Base-by-base conservation (phyloP, 164 flowering plant genomes). In the Platanus orientalis region DNA sequence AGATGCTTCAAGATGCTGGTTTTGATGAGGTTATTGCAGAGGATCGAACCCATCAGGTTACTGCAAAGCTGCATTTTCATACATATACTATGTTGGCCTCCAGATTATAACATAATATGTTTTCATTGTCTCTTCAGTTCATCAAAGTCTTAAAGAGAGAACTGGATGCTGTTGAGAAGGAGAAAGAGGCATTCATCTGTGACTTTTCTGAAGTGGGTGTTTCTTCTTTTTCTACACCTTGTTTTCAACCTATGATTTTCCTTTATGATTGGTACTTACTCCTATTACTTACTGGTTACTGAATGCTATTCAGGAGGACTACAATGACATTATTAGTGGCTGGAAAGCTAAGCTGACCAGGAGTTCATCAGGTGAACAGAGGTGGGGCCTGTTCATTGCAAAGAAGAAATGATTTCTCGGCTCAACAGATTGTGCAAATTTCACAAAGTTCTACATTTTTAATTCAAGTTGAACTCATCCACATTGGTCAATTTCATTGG, bases 1-100 rank as follows among this genome's bases (percentile, higher is more conserved):
- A 95, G 99, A 95, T 95, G 97, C 99, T 95, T 13, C 73, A 67
- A 61, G 94, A 95, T 78, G 99, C 99, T 74, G 99, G 99, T 45
- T 95, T 92, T 72, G 54, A 61, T 49, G 87, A 87, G 19, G 97
- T 95, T 21, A 66, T 79, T 60, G 94, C 97, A 23, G 97, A 92
- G 74, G 97, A 95, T 69, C 80, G 97, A 57, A 95, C 99, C 19
- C 81, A 85, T 65, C 97, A 88, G 96, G 99, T 95, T 61, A 27
- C n/a, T n/a, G n/a, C n/a, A n/a, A n/a, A n/a, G n/a, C n/a, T n/a
- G n/a, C n/a, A n/a, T n/a, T n/a, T n/a, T n/a, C n/a, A n/a, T n/a
- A n/a, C n/a, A n/a, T n/a, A n/a, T n/a, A n/a, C n/a, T n/a, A n/a
- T n/a, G n/a, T n/a, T 4, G 52, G 24, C 9, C 48, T 40, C 23